Evolutionary conservation across 2,329 filamentous ascomycete species (phyloP).

Genomic region (Pyricularia sp.): DNA sequence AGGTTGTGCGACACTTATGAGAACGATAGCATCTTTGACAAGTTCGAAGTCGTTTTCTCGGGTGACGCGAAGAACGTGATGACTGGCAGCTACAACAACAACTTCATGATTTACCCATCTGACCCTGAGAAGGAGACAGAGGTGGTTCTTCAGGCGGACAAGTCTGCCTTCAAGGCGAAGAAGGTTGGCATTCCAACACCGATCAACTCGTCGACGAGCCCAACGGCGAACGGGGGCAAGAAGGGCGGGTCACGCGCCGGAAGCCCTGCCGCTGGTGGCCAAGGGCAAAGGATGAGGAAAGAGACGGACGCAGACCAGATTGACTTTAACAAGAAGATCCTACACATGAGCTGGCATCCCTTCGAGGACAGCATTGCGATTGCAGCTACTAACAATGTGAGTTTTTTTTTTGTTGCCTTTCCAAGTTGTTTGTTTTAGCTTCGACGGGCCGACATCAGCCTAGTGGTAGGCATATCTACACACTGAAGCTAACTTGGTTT

Average conservation of each 20-base stretch:
- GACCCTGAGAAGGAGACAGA: conserved; percentile 95
- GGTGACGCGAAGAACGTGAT: conserved; percentile 98
- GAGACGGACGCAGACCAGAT: conserved; percentile 99
- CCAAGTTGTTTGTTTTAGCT: not conserved
- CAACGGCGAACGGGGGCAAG: conserved; percentile 66
- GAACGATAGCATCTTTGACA: conserved; percentile 99
- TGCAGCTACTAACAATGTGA: conserved; percentile 97
- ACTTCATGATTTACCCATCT: conserved; percentile 99
- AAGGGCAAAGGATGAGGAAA: conserved; percentile 93
- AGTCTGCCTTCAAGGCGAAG: conserved; percentile 99
- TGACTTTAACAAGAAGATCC: conserved; percentile 99
- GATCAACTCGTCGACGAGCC: conserved; percentile 75
- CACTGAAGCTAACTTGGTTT: not conserved
- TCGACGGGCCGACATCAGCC: not conserved
- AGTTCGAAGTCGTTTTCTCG: conserved; percentile 98
- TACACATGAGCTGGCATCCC: conserved; percentile 99
- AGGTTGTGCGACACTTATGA: conserved; percentile 96
- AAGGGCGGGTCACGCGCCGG: conserved; percentile 81
- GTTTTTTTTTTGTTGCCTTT: too few relatives aligned
- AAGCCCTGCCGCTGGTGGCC: conserved; percentile 72
- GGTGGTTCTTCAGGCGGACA: conserved; percentile 94
- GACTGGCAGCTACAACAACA: conserved; percentile 99
- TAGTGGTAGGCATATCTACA: not conserved
- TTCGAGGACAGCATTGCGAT: conserved; percentile 99
- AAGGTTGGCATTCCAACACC: conserved; percentile 97